These are phyloP conservation scores for Suillus subluteus DNA, from an alignment of 768 basidiomycete species.

Conservation along the genomic window DNA sequence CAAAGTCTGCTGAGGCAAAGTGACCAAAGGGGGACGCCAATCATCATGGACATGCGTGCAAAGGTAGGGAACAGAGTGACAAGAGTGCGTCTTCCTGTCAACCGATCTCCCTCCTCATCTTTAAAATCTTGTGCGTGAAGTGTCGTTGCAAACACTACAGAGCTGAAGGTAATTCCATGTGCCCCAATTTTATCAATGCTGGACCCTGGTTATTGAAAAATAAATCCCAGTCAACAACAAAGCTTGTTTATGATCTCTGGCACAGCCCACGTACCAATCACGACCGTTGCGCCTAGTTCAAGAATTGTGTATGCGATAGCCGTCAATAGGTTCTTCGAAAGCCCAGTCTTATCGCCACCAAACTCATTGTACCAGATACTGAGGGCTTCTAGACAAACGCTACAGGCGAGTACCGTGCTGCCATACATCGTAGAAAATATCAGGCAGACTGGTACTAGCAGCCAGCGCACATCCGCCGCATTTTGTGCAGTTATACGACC, in stretches of 20 bases:
- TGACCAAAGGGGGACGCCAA: constrained; percentile 12
- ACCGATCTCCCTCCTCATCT: constrained; percentile 40
- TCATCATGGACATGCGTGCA: constrained; percentile 9
- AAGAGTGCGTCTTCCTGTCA: constrained; percentile 36
- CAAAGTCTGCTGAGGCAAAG: constrained; percentile 9
- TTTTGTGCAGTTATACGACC: constrained; percentile 36
- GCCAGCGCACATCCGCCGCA: constrained; percentile 34
- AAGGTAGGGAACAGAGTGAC: constrained; percentile 39
- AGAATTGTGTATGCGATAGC: constrained; percentile 29
- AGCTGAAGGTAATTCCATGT: constrained; percentile 27
- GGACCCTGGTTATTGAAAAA: constrained; percentile 14
- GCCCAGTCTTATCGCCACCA: constrained; percentile 23
- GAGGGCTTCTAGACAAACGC: constrained; percentile 25
- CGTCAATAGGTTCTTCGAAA: constrained; percentile 27
- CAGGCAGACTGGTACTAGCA: constrained; percentile 31
- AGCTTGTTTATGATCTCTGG: background rate
- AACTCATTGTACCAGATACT: constrained; percentile 37
- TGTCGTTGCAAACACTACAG: constrained; percentile 28
- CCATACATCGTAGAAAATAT: constrained; percentile 31
- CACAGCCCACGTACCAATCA: constrained; percentile 24
- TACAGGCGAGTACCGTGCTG: constrained; percentile 28
- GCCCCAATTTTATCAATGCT: constrained; percentile 14
- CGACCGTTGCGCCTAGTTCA: constrained; percentile 30
- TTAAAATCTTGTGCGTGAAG: constrained; percentile 27
- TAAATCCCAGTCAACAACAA: constrained; percentile 12